Evolutionary conservation across 176 grass and related monocot genomes (phyloP).

Genomic region (Cocos nucifera): DNA sequence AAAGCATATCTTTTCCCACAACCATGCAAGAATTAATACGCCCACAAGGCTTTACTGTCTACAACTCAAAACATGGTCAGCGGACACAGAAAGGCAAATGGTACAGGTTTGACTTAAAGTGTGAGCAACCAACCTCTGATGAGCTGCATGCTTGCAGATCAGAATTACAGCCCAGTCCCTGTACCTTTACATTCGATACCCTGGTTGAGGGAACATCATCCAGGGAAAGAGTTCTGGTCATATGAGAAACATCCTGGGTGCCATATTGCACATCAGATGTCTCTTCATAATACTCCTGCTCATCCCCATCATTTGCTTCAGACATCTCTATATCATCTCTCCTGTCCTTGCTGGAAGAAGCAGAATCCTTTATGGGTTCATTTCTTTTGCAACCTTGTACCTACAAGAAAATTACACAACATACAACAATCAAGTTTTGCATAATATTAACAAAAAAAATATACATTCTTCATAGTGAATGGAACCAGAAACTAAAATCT

Average conservation of each 20-base stretch:
- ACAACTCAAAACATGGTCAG: constrained; percentile 2
- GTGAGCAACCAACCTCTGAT: constrained; percentile 45
- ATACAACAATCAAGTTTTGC: constrained; percentile 9
- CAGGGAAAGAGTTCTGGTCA: constrained; percentile 61
- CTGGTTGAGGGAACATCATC: constrained; percentile 37
- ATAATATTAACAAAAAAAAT: too few species aligned
- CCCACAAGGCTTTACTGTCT: constrained; percentile 77
- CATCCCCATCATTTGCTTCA: constrained; percentile 54
- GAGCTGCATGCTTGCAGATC: constrained; percentile 26
- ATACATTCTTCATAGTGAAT: too few species aligned
- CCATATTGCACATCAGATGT: constrained; percentile 31
- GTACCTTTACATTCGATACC: constrained; percentile 34
- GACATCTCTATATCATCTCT: constrained; percentile 37
- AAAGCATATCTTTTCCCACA: constrained; percentile 75
- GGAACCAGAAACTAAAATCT: too few species aligned
- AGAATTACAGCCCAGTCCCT: constrained; percentile 40
- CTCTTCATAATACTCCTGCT: constrained; percentile 40
- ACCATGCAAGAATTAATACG: constrained; percentile 94
- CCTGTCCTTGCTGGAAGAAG: constrained; percentile 4
- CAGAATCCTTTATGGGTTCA: constrained; percentile 17
- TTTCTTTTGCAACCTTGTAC: constrained; percentile 63
- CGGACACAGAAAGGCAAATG: constrained; percentile 8
- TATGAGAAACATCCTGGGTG: constrained; percentile 60
- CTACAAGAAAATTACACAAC: constrained; percentile 24
- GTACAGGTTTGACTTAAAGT: neutral